Evolutionary conservation across 176 grass and related monocot species (phyloP), one percentile per base, ranked within the genome.

Genomic region (Carex littledalei): DNA sequence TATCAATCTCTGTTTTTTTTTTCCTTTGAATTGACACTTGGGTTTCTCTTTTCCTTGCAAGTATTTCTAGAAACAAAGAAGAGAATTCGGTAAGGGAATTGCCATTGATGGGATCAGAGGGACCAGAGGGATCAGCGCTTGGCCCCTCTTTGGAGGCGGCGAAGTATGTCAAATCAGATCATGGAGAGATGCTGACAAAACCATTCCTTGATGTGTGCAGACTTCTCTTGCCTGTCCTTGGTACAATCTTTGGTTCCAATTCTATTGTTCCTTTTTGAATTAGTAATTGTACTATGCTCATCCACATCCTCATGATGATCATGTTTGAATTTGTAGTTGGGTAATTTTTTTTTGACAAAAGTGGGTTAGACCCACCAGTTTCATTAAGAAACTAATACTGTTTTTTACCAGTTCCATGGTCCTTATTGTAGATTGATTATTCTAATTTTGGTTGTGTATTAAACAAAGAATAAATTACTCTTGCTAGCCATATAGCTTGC

Each of bases 191-290:
- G 18, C 84, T 85, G 2, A 85, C 84, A 43, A 76, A 85, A 54
- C 84, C 84, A 41, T 85, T 78, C 47, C 70, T 85, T 52, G 55
- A 85, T 85, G 15, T 85, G 8, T 85, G 84, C 84, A 78, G 31
- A 16, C 67, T 85, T 39, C 54, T 78, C 32, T 55, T 85, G 34
- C 70, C 84, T 41, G 2, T 85, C 67, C 53, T 85, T 20, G 84
- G 84, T 85, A 78, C 52, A 13, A 18, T 22, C 6, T 20, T 37
- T 58, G 12, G 11, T 45, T 52, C 31, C 18, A 84, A 71, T 53
- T 70, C 54, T 10, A 17, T 54, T 84, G 82, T 15, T 67, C 20
- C 14, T 53, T 20, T 29, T 26, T 18, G 6, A 47, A 68, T 84
- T 63, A 34, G 13, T 43, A 69, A 84, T 18, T 84, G 26, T 52